Percentiles rank a stretch among this genome's conserved stretches.
These are phyloP conservation scores for Acanthamoeba divionensis DNA, from an alignment of 208 protist genomes.

Conservation along the genomic window DNA sequence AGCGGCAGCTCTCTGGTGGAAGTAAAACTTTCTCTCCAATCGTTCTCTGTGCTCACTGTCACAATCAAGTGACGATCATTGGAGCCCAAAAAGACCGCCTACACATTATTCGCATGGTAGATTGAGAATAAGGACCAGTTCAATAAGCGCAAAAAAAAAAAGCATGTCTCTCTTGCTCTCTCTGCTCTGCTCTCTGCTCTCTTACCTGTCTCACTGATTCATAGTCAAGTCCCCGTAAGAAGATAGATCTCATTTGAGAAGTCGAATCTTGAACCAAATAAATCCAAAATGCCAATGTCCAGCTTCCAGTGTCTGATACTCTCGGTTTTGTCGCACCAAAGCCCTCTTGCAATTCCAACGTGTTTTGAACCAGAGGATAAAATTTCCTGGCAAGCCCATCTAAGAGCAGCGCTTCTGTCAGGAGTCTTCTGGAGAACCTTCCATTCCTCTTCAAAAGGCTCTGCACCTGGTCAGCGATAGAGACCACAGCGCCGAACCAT, in stretches of 20 bases:
- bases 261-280: neutral
- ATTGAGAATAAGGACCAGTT: too few relatives aligned
- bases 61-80: neutral
- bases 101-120: too few relatives aligned
- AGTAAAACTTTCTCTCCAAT: neutral
- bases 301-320: neutral
- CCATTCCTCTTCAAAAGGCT: neutral
- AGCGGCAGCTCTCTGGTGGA: constrained; percentile 15
- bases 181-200: too few relatives aligned
- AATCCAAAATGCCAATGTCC: neutral
- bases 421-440: neutral
- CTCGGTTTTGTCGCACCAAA: too few relatives aligned
- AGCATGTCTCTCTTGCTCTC: too few relatives aligned
- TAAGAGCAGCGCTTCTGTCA: too few relatives aligned
- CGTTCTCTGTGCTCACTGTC: neutral
- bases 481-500: neutral
- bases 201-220: neutral
- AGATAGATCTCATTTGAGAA: neutral
- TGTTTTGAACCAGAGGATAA: too few relatives aligned
- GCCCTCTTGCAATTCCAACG: too few relatives aligned
- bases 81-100: neutral
- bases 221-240: neutral
- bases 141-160: neutral
- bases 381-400: too few relatives aligned
- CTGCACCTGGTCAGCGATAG: neutral